Base-by-base conservation (phyloP, 2,329 filamentous ascomycete species). In the Pseudocercospora musae region DNA sequence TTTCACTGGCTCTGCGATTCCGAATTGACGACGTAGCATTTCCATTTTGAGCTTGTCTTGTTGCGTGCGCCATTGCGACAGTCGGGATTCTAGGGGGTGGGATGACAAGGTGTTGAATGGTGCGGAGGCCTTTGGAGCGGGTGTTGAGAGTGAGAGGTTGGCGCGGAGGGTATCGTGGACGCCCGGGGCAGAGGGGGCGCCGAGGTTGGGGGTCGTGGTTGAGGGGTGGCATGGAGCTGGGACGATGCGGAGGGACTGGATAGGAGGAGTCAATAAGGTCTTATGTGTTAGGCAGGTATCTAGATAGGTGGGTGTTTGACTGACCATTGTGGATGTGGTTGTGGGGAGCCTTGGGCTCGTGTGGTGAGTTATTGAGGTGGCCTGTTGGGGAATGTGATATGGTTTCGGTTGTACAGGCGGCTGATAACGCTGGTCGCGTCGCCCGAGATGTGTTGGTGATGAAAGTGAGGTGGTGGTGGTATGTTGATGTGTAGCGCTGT, bases 101-200 rank as follows among this genome's bases (percentile, higher is more conserved):
- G 89, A 80, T 48, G 87, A 91, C 66, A 89, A 82, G 69, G 75
- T 74, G 59, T 74, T 73, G 67, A 70, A 74, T 63, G 78, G 73
- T 58, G 79, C 75, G 62, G 83, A 75, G 68, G 78, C 71, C 59
- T 85, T 77, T 55, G 81, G 81, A n/a, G 86, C 65, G 62, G 71
- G 64, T 2, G 72, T 63, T 61, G 76, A 77, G 68, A 81, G 87
- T 70, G 87, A 87, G 68, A 96, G 84, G 78, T 93, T 92, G 66
- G 88, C 83, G 74, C 95, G 93, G 71, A 99, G 89, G 18, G 90
- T 93, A 82, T 98, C 95, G 84, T 96, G 93, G 67, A 98, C 84
- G 70, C 94, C 94, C 0, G 93, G 93, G 15, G 92, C 94, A 0
- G 94, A 97, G 70, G 95, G 95, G 3, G 95, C 95, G 68, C 83